Evolutionary conservation across 164 flowering plant genomes (phyloP).

Genomic region (grape (Vitis vinifera)): ASM3070453v1 NC_081808.1:6059501-6060000

Average conservation of each 20-base stretch:
- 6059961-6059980: too few species aligned
- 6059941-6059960: constrained; percentile 31
- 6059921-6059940: constrained; percentile 42
- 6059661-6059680: constrained; percentile 3
- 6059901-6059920: constrained; percentile 56
- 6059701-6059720: constrained; percentile 2
- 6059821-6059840: too few species aligned
- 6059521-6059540: too few species aligned
- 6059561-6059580: neutral
- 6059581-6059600: too few species aligned
- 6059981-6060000: too few species aligned
- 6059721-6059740: neutral
- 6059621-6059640: constrained; percentile 5
- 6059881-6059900: constrained; percentile 36
- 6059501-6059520: too few species aligned
- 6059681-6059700: constrained; percentile 8
- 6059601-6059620: neutral
- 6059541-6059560: too few species aligned
- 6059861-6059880: constrained; percentile 47
- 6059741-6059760: neutral
- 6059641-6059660: constrained; percentile 3
- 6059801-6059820: too few species aligned
- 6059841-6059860: constrained; percentile 28
- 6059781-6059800: too few species aligned
- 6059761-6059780: too few species aligned